Conservation (phyloP, 345 rosid species). For the Populus simonii region DNA sequence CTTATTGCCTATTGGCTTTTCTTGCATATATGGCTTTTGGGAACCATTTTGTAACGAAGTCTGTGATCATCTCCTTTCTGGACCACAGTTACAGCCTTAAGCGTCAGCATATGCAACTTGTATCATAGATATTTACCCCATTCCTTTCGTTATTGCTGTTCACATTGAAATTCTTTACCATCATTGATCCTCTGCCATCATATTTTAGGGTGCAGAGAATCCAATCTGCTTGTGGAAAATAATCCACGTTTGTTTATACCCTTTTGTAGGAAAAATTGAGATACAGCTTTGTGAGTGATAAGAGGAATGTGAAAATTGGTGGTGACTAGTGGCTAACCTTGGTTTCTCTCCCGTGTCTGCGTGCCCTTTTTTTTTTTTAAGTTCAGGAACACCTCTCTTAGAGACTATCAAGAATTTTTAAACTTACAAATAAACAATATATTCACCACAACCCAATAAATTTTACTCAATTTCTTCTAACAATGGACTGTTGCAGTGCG, state of each 20-base stretch:
- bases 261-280: background rate
- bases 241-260: constrained; percentile 1
- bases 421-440: too few species aligned
- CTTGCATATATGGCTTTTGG: constrained; percentile 79
- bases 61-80: background rate
- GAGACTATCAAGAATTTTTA: too few species aligned
- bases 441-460: too few species aligned
- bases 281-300: background rate
- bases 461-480: too few species aligned
- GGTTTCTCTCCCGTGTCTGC: too few species aligned
- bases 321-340: too few species aligned
- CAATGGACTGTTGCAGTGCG: too few species aligned
- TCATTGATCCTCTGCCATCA: constrained; percentile 30
- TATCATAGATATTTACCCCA: constrained; percentile 28
- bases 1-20: constrained; percentile 66
- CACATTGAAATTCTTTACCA: constrained; percentile 12
- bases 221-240: constrained; percentile 17
- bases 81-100: background rate
- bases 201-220: constrained; percentile 41
- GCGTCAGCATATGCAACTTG: constrained; percentile 24
- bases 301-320: background rate
- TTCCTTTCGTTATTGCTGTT: constrained; percentile 14
- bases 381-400: too few species aligned
- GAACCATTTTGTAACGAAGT: constrained; percentile 52
- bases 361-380: too few species aligned